phyloP scores from a whole-genome alignment of 202 grass and related monocot genomes.

The Setaria italica region DNA sequence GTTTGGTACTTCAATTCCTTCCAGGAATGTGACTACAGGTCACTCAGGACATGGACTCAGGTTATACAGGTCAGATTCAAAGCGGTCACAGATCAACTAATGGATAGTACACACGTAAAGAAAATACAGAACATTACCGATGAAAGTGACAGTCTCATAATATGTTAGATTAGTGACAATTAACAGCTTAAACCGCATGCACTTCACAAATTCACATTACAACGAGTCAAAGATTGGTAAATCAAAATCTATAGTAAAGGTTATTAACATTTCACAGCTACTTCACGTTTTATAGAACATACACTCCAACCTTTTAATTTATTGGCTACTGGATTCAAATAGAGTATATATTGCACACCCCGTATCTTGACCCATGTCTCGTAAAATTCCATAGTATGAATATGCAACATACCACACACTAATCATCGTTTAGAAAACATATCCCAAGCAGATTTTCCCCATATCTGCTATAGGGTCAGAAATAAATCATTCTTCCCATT shows the following conservation, averaged over 20 bases:
- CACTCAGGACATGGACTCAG: background rate
- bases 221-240: background rate
- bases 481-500: background rate
- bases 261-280: background rate
- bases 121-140: background rate
- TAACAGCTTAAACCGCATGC: background rate
- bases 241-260: background rate
- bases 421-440: background rate
- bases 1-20: background rate
- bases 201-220: background rate
- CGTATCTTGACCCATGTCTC: background rate
- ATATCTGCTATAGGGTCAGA: background rate
- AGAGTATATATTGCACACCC: background rate
- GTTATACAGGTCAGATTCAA: background rate
- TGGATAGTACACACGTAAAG: background rate
- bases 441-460: background rate
- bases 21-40: background rate
- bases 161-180: background rate
- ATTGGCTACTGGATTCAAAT: slow-evolving; percentile 1
- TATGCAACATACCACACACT: background rate
- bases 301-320: background rate
- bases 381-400: background rate
- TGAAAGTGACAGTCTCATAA: background rate
- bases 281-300: background rate
- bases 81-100: background rate